A percentile compares a stretch with the other conserved stretches of the same genome.
Evolutionary conservation across 495 filamentous ascomycete species (phyloP).

Genomic region (Penicillium bialowiezense): DNA sequence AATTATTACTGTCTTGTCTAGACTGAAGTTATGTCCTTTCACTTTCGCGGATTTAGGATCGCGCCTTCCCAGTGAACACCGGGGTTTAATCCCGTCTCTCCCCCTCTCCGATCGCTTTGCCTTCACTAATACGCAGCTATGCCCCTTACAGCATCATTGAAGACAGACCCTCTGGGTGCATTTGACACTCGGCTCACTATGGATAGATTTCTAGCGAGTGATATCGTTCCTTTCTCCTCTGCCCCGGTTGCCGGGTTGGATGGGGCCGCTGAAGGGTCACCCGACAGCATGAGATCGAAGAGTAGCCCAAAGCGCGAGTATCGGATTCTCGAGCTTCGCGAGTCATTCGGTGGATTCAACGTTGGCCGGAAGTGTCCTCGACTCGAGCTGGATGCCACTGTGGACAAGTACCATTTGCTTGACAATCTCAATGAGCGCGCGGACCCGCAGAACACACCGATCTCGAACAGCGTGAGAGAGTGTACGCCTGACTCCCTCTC

Average conservation of each 20-base stretch:
- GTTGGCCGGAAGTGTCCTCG: constrained; percentile 8
- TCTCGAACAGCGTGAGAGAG: constrained; percentile 12
- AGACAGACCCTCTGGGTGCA: constrained; percentile 16
- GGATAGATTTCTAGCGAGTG: background rate
- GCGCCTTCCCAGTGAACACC: constrained; percentile 5
- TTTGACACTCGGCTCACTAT: constrained; percentile 21
- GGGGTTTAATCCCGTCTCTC: constrained; percentile 1
- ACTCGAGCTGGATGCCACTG: constrained; percentile 18
- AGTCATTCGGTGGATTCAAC: constrained; percentile 2
- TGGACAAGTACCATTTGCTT: constrained; percentile 20
- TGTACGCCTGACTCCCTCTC: background rate
- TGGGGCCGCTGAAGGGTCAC: background rate
- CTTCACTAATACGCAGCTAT: constrained; percentile 6
- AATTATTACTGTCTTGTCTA: constrained; percentile 12
- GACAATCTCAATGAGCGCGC: constrained; percentile 14
- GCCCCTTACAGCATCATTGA: constrained; percentile 13
- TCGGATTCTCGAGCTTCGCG: background rate
- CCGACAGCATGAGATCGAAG: background rate
- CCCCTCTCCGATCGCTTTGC: background rate
- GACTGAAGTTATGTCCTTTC: constrained; percentile 1
- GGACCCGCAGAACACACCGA: constrained; percentile 28
- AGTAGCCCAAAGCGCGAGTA: background rate
- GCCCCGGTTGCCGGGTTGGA: constrained; percentile 6
- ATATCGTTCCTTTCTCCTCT: constrained; percentile 10
- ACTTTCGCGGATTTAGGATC: background rate